These are phyloP conservation scores for Sclerotinia sclerotiorum DNA, from an alignment of 2,329 filamentous ascomycete species.

Conservation along the genomic window DNA sequence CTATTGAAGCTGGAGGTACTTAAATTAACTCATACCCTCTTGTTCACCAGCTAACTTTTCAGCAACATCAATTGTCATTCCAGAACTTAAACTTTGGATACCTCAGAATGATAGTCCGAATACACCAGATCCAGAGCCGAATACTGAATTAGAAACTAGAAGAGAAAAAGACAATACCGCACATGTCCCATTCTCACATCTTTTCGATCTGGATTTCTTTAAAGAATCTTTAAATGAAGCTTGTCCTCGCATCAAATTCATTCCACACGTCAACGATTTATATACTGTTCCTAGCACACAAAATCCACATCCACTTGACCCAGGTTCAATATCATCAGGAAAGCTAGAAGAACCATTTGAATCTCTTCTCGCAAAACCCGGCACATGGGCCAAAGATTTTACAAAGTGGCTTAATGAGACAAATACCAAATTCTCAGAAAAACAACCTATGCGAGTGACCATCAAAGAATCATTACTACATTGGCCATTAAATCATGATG, in stretches of 20 bases:
- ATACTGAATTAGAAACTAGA: conserved; percentile 15
- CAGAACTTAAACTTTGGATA: conserved; percentile 19
- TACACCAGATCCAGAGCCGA: neutral
- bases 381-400: conserved; percentile 32
- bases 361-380: conserved; percentile 24
- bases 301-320: conserved; percentile 16
- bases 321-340: conserved; percentile 2
- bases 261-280: conserved; percentile 28
- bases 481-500: conserved; percentile 33
- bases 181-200: conserved; percentile 30
- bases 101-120: conserved; percentile 19
- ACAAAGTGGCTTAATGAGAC: conserved; percentile 34
- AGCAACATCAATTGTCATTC: conserved; percentile 22
- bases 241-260: conserved; percentile 29
- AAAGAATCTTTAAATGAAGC: conserved; percentile 25
- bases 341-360: conserved; percentile 17
- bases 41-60: conserved; percentile 1
- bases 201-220: conserved; percentile 35
- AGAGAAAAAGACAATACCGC: conserved; percentile 19
- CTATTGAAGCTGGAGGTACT: conserved; percentile 42
- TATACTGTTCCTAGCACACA: conserved; percentile 26
- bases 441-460: conserved; percentile 32
- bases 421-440: conserved; percentile 25
- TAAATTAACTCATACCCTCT: neutral
- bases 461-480: conserved; percentile 31